These are phyloP conservation scores for Berkeleyomyces rouxiae DNA, from an alignment of 2,329 filamentous ascomycete genomes.

Conservation along the genomic window DNA sequence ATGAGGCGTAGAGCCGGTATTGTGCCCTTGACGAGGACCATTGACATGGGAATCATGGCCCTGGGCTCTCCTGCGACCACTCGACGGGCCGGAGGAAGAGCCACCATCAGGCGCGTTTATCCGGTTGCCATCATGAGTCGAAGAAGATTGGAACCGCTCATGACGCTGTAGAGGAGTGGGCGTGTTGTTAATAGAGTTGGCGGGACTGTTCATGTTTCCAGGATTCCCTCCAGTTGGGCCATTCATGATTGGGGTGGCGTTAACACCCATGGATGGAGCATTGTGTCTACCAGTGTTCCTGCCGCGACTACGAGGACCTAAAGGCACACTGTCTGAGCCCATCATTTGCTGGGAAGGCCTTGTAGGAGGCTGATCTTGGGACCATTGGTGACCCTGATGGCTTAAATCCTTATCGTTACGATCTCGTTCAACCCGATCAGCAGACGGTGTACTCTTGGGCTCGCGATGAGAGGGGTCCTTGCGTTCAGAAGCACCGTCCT, in stretches of 20 bases:
- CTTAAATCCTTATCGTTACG: conserved; percentile 16
- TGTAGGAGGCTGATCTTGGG: conserved; percentile 25
- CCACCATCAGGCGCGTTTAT: neutral
- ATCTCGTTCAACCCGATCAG: neutral
- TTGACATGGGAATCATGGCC: neutral
- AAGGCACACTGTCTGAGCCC: conserved; percentile 13
- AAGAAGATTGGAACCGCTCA: conserved; percentile 6
- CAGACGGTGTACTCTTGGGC: conserved; percentile 10
- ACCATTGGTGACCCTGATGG: conserved; percentile 35
- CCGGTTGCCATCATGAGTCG: neutral
- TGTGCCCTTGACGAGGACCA: neutral
- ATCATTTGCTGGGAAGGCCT: conserved; percentile 5
- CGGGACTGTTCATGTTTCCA: neutral
- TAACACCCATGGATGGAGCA: neutral
- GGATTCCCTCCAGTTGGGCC: neutral
- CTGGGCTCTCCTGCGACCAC: conserved; percentile 1
- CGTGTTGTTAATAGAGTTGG: neutral
- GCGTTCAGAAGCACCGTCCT: conserved; percentile 19
- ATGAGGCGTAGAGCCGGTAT: neutral
- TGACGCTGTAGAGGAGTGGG: conserved; percentile 3
- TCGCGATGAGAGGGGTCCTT: conserved; percentile 19
- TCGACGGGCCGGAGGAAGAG: conserved; percentile 5
- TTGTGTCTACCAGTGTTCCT: neutral
- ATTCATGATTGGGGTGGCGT: neutral
- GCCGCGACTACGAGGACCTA: conserved; percentile 18